A percentile compares a stretch with the other conserved stretches of the same genome.
These are phyloP conservation scores for Fusarium agapanthi DNA, from an alignment of 2,329 filamentous ascomycete species.

Conservation along the genomic window DNA sequence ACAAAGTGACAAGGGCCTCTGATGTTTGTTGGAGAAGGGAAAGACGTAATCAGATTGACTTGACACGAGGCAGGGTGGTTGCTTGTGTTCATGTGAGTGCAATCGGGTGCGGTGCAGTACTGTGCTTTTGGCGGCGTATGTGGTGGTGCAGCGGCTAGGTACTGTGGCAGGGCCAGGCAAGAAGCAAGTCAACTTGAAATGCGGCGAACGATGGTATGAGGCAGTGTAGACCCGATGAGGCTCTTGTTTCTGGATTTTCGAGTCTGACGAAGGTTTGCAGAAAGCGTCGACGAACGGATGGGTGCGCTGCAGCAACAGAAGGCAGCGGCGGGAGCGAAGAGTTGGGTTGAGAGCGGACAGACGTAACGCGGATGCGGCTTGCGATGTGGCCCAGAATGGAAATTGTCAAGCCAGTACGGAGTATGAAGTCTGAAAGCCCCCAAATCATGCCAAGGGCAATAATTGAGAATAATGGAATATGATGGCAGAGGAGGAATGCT, in stretches of 20 bases:
- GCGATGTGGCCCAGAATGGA: slow-evolving; percentile 27
- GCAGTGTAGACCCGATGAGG: slow-evolving; percentile 21
- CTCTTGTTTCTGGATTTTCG: slow-evolving; percentile 26
- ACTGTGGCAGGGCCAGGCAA: slow-evolving; percentile 29
- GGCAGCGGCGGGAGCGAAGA: slow-evolving; percentile 4
- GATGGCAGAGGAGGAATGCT: slow-evolving; percentile 43
- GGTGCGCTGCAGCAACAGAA: slow-evolving; percentile 1
- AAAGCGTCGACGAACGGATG: slow-evolving; percentile 23
- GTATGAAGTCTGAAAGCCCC: slow-evolving; percentile 17
- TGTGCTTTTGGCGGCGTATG: slow-evolving; percentile 35
- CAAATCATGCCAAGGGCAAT: slow-evolving; percentile 28
- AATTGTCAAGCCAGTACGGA: slow-evolving; percentile 23
- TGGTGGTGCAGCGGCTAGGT: slow-evolving; percentile 38
- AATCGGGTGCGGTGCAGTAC: slow-evolving; percentile 29
- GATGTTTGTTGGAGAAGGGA: slow-evolving; percentile 17
- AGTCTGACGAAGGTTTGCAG: slow-evolving; percentile 29
- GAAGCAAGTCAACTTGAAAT: slow-evolving; percentile 20
- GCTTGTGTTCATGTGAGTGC: slow-evolving; percentile 36
- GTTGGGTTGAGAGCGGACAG: slow-evolving; percentile 13
- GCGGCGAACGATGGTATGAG: background rate
- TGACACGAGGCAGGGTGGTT: slow-evolving; percentile 31
- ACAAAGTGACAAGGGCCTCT: slow-evolving; percentile 26
- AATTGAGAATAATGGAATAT: slow-evolving; percentile 33
- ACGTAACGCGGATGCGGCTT: slow-evolving; percentile 16
- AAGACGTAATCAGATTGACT: slow-evolving; percentile 17